Evolutionary conservation across 1,284 basidiomycete species (phyloP).

Genomic region (Tilletia indica): DNA sequence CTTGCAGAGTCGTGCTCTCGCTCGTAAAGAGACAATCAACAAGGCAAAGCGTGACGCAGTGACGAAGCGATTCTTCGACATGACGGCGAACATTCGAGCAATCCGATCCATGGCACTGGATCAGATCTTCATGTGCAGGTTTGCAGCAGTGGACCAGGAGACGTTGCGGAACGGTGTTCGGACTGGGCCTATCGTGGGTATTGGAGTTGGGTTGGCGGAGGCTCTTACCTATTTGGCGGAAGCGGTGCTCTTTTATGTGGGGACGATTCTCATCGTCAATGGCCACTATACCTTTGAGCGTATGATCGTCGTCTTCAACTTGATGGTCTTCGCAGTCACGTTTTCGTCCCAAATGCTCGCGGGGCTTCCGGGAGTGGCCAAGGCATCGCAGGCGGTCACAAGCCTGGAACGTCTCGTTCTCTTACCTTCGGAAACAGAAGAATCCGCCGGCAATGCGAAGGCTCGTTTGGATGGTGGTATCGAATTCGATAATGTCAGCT

Average conservation of each 20-base stretch:
- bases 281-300: conserved; percentile 81
- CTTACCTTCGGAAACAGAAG: conserved; percentile 56
- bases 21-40: conserved; percentile 73
- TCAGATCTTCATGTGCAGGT: conserved; percentile 69
- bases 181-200: conserved; percentile 78
- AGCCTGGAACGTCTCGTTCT: conserved; percentile 72
- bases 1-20: conserved; percentile 69
- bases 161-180: conserved; percentile 71
- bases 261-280: conserved; percentile 74
- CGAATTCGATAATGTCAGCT: conserved; percentile 39
- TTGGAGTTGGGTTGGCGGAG: conserved; percentile 75
- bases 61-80: conserved; percentile 79
- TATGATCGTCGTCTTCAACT: conserved; percentile 84
- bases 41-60: conserved; percentile 81
- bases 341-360: conserved; percentile 84
- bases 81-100: conserved; percentile 78
- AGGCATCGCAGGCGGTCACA: conserved; percentile 63
- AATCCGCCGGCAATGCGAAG: conserved; percentile 14
- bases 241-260: conserved; percentile 85
- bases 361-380: conserved; percentile 60
- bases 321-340: conserved; percentile 88
- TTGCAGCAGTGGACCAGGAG: conserved; percentile 65
- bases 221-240: conserved; percentile 73
- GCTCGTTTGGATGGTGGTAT: neutral
- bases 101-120: conserved; percentile 90